These are phyloP conservation scores for Gossypium trilobum DNA, from an alignment of 441 rosid species.

Conservation along the genomic window DNA sequence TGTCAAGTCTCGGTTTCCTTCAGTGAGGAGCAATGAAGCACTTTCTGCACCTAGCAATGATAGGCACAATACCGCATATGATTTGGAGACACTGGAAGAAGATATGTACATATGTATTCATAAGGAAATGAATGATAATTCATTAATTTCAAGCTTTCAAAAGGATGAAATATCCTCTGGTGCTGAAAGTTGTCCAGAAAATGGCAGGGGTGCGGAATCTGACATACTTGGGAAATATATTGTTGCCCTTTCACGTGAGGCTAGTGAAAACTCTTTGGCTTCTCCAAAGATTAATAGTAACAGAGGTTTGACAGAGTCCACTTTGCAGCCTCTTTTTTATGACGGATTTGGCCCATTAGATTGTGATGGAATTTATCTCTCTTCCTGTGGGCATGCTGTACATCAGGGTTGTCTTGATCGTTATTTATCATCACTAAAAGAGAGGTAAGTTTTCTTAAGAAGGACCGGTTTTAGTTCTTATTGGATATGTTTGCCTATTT, in stretches of 20 bases:
- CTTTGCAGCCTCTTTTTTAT: slow-evolving; percentile 28
- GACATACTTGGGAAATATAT: slow-evolving; percentile 42
- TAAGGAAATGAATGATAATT: slow-evolving; percentile 29
- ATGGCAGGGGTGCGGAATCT: slow-evolving; percentile 35
- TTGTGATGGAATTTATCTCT: slow-evolving; percentile 83
- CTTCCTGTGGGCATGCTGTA: slow-evolving; percentile 96
- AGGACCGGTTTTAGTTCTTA: neutral
- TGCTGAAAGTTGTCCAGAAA: slow-evolving; percentile 28
- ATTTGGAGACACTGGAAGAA: slow-evolving; percentile 54
- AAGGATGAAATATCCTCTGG: slow-evolving; percentile 25
- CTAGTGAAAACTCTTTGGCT: slow-evolving; percentile 30
- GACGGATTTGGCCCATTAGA: slow-evolving; percentile 75
- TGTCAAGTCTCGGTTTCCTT: slow-evolving; percentile 46
- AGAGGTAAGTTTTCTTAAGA: slow-evolving; percentile 46
- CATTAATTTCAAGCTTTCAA: slow-evolving; percentile 21
- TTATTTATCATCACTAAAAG: slow-evolving; percentile 76
- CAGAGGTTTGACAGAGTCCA: slow-evolving; percentile 25
- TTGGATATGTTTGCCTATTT: neutral
- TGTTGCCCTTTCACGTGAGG: slow-evolving; percentile 40
- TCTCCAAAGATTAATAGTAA: slow-evolving; percentile 33
- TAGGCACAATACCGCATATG: slow-evolving; percentile 29
- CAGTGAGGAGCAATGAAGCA: slow-evolving; percentile 34
- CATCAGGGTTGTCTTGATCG: slow-evolving; percentile 90
- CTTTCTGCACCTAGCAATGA: slow-evolving; percentile 34
- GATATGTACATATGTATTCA: slow-evolving; percentile 47